phyloP scores from a whole-genome alignment of 768 basidiomycete species.

The Lenzites betulinus region DNA sequence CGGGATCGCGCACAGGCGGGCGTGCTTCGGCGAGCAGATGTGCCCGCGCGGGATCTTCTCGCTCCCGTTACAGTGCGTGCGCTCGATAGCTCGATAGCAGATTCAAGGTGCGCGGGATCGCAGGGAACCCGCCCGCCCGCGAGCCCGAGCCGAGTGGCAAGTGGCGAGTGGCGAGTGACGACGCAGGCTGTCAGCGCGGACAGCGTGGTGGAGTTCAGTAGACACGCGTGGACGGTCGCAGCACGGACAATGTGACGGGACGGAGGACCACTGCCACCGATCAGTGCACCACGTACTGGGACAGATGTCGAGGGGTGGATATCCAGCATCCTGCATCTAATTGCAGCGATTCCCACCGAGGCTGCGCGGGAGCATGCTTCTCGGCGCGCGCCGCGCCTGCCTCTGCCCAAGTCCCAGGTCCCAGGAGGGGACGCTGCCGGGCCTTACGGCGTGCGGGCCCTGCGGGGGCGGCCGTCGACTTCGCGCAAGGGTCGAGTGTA shows the following conservation, averaged over 20 bases:
- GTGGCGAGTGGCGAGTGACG: neutral
- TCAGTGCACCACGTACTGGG: neutral
- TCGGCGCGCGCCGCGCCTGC: too few species aligned
- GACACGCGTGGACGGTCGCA: neutral
- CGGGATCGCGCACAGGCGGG: constrained; percentile 12
- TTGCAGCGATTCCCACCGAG: neutral
- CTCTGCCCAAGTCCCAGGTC: too few species aligned
- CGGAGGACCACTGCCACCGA: constrained; percentile 1
- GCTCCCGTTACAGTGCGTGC: too few species aligned
- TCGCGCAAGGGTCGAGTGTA: neutral
- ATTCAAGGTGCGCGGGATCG: constrained; percentile 3
- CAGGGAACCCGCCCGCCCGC: neutral
- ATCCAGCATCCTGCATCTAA: neutral
- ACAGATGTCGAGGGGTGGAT: neutral
- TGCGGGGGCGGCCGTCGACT: neutral
- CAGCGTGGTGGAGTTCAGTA: constrained; percentile 6
- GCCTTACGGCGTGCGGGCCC: neutral
- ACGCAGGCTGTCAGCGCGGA: neutral
- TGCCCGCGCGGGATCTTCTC: constrained; percentile 8
- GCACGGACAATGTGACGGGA: neutral
- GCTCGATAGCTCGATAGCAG: constrained; percentile 1
- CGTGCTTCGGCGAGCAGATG: constrained; percentile 10
- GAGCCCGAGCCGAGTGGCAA: too few species aligned
- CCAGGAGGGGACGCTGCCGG: neutral
- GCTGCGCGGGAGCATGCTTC: neutral